Base-by-base conservation (phyloP, 495 filamentous ascomycete species). In the Penicillium pulvis region DNA sequence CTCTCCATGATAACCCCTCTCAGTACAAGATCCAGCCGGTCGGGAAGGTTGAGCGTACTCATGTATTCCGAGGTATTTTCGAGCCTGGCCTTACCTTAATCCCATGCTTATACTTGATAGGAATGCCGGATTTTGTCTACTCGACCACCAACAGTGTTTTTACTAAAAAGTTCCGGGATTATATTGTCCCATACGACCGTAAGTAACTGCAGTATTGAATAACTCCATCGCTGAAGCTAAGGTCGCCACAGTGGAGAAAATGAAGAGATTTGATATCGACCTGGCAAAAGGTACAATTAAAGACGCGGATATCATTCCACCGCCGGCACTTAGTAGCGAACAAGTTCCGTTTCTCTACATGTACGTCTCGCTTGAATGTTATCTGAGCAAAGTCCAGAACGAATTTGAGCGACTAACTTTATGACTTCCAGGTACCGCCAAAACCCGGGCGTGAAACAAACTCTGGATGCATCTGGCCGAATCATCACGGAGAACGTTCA, bases 71-170 rank as follows among this genome's bases (percentile, higher is more conserved):
- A 75, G 81, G 88, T 90, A 50, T 46, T 44, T 54, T 24, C 14
- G 6, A 41, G 14, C 4, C 14, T 17, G 6, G 14, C 5, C 30
- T 47, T 60, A 55, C 20, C 20, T 3, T 55, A 14, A 10, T 1
- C 4, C 14, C 8, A 4, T 7, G 7, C 17, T 58, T 30, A 58
- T 16, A 19, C 19, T 28, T 20, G 9, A 26, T 51, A 81, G 79
- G 72, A 10, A 78, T 87, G 68, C 83, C 85, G 20, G 93, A 97
- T 68, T 94, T 92, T 65, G 89, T 93, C 55, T 90, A 85, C 56
- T 84, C 89, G 9, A 84, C 85, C 4, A 75, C 77, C 3, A 70
- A 75, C 2, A 83, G 85, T 50, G 68, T 76, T 0, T 90, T 96
- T 66, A 83, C 88, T 60, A 77, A 76, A 14, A 82, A 84, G 28